phyloP scores from a whole-genome alignment of 192 early-diverging fungal genomes.

The Allomyces macrogynus region DNA sequence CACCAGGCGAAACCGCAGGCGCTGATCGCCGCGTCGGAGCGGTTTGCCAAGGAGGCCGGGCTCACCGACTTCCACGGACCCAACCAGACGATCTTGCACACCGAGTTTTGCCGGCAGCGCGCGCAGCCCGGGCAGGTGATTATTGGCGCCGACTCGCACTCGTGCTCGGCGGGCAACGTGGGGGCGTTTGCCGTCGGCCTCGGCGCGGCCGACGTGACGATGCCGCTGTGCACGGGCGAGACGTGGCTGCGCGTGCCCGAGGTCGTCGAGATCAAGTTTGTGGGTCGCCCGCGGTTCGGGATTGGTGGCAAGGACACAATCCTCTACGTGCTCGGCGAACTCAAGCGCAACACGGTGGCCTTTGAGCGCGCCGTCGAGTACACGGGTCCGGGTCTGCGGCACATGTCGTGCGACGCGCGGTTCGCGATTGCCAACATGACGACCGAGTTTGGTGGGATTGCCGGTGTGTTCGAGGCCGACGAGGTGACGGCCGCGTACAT shows the following conservation, averaged over 20 bases:
- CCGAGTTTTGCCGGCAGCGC: conserved; percentile 65
- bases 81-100: conserved; percentile 63
- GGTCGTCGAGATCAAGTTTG: conserved; percentile 54
- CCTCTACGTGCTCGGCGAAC: conserved; percentile 51
- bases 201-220: conserved; percentile 60
- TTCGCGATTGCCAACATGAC: conserved; percentile 68
- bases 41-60: conserved; percentile 47
- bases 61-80: conserved; percentile 51
- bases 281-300: conserved; percentile 49
- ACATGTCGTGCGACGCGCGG: conserved; percentile 63
- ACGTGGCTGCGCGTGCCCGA: conserved; percentile 68
- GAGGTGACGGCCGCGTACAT: conserved; percentile 52
- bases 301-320: conserved; percentile 68
- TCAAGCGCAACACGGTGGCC: conserved; percentile 68
- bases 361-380: conserved; percentile 62
- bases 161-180: conserved; percentile 60
- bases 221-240: conserved; percentile 66
- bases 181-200: conserved; percentile 59
- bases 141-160: conserved; percentile 63
- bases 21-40: conserved; percentile 40
- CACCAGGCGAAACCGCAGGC: conserved; percentile 43
- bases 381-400: conserved; percentile 49
- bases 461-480: conserved; percentile 58
- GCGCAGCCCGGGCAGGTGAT: conserved; percentile 61
- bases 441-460: conserved; percentile 70